Base-by-base conservation (phyloP, 1,284 basidiomycete species). In the Kalmanozyma brasiliensis region DNA sequence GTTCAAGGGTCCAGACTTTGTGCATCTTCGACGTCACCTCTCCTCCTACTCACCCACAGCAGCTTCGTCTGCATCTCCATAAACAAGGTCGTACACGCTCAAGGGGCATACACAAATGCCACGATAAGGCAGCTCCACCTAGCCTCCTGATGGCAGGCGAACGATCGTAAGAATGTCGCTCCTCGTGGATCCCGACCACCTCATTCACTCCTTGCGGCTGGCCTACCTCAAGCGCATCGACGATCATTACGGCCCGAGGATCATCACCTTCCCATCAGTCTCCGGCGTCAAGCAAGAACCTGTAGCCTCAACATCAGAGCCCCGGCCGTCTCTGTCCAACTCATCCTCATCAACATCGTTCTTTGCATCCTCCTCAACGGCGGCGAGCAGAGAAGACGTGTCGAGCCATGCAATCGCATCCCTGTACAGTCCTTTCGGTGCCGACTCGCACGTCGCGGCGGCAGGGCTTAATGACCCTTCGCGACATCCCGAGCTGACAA, bases 151-250 rank as follows among this genome's bases (percentile, higher is more conserved):
- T n/a, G n/a, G n/a, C n/a, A n/a, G n/a, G n/a, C 16, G 10, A 33
- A 8, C 47, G n/a, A 20, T 22, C 10, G 8, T 23, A 17, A 48
- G 8, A 30, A 72, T 72, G 69, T 72, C 69, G 52, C 60, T 72
- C 20, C 52, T 72, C 16, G 69, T 72, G 16, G 69, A 72, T 36
- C 69, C 69, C 3, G 69, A 72, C 51, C 71, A 74, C 30, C 44
- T 74, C 14, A 76, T 77, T 17, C 72, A 76, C 48, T 66, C 73
- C 20, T 59, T 79, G 19, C 48, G 77, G 11, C 67, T 79, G 2
- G 70, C 74, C 14, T 79, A 79, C 32, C 57, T 79, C 26, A 61
- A 73, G 24, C 52, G 68, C n/a, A 69, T 79, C 29, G 75, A 77
- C 30, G 77, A 79, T 33, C 71, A 70, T 35, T 56, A 69, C 30